Conservation (phyloP, 768 basidiomycete genomes). For the Dacryopinax spathularia region DNA sequence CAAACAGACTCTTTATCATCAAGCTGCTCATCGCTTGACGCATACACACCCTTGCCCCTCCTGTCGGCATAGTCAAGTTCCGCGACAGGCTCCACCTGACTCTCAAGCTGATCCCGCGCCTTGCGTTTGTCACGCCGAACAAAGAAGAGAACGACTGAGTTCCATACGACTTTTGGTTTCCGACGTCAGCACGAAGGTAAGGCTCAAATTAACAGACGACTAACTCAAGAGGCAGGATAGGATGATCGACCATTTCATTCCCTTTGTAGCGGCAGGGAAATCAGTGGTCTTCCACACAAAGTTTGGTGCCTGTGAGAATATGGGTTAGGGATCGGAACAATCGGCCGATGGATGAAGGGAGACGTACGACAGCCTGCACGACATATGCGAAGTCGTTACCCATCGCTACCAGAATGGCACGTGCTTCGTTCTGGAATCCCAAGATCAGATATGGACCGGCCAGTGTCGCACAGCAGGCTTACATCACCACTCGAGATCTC, state of each 20-base stretch:
- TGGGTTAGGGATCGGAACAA: too few species aligned
- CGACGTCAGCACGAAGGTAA: background rate
- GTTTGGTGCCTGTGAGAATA: slow-evolving; percentile 14
- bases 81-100: background rate
- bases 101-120: background rate
- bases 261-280: slow-evolving; percentile 18
- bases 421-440: slow-evolving; percentile 11
- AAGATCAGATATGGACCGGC: background rate
- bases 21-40: background rate
- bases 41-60: background rate
- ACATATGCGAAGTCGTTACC: slow-evolving; percentile 20
- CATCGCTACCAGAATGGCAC: slow-evolving; percentile 17
- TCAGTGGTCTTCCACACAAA: slow-evolving; percentile 20
- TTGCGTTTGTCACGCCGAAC: background rate
- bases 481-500: slow-evolving; percentile 16
- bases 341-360: too few species aligned
- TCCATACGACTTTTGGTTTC: background rate
- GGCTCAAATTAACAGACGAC: background rate
- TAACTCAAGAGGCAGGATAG: slow-evolving; percentile 13
- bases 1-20: too few species aligned
- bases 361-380: slow-evolving; percentile 17
- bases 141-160: background rate
- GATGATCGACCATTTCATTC: slow-evolving; percentile 13
- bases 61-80: background rate
- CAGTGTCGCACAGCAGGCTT: background rate